Base-by-base conservation (phyloP, 805 yeast species). In the Candida piceae region DNA sequence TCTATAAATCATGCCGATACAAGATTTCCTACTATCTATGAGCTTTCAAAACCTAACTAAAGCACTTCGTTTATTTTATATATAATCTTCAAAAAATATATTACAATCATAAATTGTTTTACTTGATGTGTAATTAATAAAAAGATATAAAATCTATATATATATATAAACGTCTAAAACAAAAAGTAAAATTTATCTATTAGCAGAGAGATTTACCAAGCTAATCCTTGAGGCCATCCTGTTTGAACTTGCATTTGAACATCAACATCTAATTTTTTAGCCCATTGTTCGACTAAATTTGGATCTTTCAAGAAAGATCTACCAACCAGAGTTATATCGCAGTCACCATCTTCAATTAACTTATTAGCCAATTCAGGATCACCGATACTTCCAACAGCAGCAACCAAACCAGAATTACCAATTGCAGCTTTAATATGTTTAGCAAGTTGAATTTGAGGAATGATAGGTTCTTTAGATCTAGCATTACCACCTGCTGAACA, bases 401-500 rank as follows among this genome's bases (percentile, higher is more conserved):
- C 64, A 21, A 78, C 65, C 0, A 66, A 25, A 3, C 64, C 48
- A 31, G 50, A 59, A 36, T 67, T 67, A 24, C 75, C 76, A 35
- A 70, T 62, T 5, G 63, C 65, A 23, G 63, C 48, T 49, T 74
- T 74, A 34, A 76, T 42, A 4, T 59, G 60, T 38, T 49, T 52
- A 6, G 81, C 70, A 32, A 55, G 52, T 15, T 60, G 65, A 4
- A 58, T 58, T 42, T 70, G 73, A 39, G 55, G 44, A 2, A 69
- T 70, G 17, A 53, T 49, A 16, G 41, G 41, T 12, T 49, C 48
- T 64, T 48, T 17, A 40, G 49, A 39, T 55, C 46, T 29, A 54
- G 41, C 44, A 57, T 58, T 66, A 31, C 78, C 78, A 40, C 80
- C 82, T 7, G 76, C 60, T 1, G 80, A 74, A 29, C 71, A 64